A percentile compares a stretch with the other conserved stretches of the same genome.
These are phyloP conservation scores for Phytophthora melonis DNA, from an alignment of 352 stramenopile species.

Conservation along the genomic window DNA sequence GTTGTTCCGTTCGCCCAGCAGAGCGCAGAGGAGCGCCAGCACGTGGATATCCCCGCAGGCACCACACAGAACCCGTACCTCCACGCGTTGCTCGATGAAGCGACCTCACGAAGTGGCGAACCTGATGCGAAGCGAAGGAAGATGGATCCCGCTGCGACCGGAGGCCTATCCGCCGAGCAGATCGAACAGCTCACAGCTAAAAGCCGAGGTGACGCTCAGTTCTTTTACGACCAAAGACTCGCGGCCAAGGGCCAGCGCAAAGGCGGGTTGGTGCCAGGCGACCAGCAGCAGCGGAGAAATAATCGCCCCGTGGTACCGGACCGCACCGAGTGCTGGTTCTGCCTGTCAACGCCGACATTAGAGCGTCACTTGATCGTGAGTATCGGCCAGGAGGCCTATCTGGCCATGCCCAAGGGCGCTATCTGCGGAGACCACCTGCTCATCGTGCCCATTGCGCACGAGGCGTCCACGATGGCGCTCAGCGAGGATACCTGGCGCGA, in stretches of 20 bases:
- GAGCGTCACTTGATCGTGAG: constrained; percentile 87
- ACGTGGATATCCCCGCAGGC: constrained; percentile 71
- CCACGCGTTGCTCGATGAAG: constrained; percentile 40
- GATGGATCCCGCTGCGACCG: constrained; percentile 25
- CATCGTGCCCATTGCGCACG: constrained; percentile 84
- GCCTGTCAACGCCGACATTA: constrained; percentile 75
- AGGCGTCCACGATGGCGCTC: constrained; percentile 66
- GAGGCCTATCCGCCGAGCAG: constrained; percentile 68
- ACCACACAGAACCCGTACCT: constrained; percentile 82
- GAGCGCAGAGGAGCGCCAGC: constrained; percentile 34
- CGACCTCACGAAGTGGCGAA: constrained; percentile 28
- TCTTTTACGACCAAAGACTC: constrained; percentile 83
- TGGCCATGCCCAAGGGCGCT: constrained; percentile 83
- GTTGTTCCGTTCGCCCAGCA: constrained; percentile 51
- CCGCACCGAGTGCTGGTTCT: constrained; percentile 89
- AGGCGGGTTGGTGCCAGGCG: constrained; percentile 42
- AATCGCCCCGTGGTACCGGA: constrained; percentile 51
- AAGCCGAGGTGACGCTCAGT: constrained; percentile 53
- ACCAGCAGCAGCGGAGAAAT: constrained; percentile 35
- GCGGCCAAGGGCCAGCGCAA: constrained; percentile 62
- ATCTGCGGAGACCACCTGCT: constrained; percentile 82
- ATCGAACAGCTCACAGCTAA: constrained; percentile 70
- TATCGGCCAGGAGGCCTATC: constrained; percentile 82
- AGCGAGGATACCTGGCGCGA: constrained; percentile 50
- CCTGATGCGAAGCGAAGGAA: constrained; percentile 57